A percentile compares a stretch with the other conserved stretches of the same genome.
phyloP scores from a whole-genome alignment of 352 stramenopile genomes.

The Pythium aquatile region DNA sequence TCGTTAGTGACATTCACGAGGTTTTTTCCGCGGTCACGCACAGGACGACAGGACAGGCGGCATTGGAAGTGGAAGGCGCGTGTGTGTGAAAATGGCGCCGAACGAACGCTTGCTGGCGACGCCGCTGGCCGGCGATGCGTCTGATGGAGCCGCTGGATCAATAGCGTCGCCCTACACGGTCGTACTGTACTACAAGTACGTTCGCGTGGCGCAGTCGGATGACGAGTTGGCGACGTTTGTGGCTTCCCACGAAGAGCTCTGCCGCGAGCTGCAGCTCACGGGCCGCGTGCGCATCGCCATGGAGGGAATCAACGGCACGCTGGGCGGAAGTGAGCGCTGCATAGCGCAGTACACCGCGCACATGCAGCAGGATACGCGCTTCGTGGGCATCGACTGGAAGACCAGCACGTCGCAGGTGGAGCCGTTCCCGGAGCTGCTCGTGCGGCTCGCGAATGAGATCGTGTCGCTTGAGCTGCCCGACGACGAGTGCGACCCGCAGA shows the following conservation, averaged over 20 bases:
- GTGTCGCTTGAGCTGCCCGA: conserved; percentile 72
- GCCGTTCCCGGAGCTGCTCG: conserved; percentile 67
- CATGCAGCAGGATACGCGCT: conserved; percentile 42
- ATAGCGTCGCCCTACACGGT: conserved; percentile 41
- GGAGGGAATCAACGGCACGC: conserved; percentile 88
- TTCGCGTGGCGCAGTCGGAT: conserved; percentile 46
- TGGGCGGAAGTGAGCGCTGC: conserved; percentile 40
- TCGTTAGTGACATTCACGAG: conserved; percentile 6
- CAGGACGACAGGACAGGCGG: not conserved
- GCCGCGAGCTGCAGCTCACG: conserved; percentile 46
- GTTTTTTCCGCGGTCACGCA: not conserved
- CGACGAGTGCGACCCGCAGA: conserved; percentile 42
- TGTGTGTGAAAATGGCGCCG: conserved; percentile 18
- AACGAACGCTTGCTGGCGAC: conserved; percentile 36
- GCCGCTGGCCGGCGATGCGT: conserved; percentile 28
- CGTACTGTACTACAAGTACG: conserved; percentile 87
- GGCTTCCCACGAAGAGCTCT: conserved; percentile 46
- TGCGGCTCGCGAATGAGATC: conserved; percentile 70
- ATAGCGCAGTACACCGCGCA: conserved; percentile 64
- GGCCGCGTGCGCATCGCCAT: conserved; percentile 74
- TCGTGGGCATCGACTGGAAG: conserved; percentile 83
- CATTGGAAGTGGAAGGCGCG: conserved; percentile 3
- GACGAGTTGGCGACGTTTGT: conserved; percentile 40
- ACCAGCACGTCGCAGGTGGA: conserved; percentile 43
- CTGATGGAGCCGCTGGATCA: conserved; percentile 16